Evolutionary conservation across 2,329 filamentous ascomycete genomes (phyloP).

Genomic region (Cucurbitaria berberidis): DNA sequence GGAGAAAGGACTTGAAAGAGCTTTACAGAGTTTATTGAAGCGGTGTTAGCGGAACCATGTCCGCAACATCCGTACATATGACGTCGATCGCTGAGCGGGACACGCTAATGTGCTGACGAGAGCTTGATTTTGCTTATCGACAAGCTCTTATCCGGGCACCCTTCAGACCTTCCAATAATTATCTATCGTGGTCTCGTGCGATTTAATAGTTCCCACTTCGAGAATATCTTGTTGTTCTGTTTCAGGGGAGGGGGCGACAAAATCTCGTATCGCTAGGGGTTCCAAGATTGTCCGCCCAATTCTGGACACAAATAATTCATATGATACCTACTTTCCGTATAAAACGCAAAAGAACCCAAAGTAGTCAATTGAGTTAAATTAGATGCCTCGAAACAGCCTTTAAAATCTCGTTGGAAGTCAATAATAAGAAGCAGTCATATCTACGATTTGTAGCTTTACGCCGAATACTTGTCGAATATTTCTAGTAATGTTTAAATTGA

Average conservation of each 20-base stretch:
- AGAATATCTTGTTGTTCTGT: not conserved
- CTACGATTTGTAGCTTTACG: too few relatives aligned
- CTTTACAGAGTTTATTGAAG: slow-evolving; percentile 7
- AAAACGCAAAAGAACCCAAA: too few relatives aligned
- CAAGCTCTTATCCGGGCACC: slow-evolving; percentile 9
- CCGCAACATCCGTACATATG: slow-evolving; percentile 27
- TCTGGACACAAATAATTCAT: too few relatives aligned
- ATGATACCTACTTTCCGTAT: too few relatives aligned
- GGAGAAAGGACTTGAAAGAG: slow-evolving; percentile 1
- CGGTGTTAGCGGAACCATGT: slow-evolving; percentile 10
- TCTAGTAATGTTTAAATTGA: too few relatives aligned
- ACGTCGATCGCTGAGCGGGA: slow-evolving; percentile 23
- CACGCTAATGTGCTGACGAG: slow-evolving; percentile 14
- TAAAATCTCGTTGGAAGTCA: too few relatives aligned
- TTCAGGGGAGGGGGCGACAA: not conserved
- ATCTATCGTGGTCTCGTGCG: not conserved
- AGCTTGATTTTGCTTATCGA: slow-evolving; percentile 24
- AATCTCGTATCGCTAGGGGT: too few relatives aligned
- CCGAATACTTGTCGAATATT: too few relatives aligned
- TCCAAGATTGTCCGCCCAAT: too few relatives aligned
- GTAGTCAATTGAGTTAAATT: too few relatives aligned
- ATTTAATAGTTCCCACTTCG: not conserved
- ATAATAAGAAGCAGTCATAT: too few relatives aligned
- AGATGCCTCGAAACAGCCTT: too few relatives aligned
- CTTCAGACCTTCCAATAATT: not conserved